Base-by-base conservation (phyloP, 345 rosid species). In the Populus simonii region DNA sequence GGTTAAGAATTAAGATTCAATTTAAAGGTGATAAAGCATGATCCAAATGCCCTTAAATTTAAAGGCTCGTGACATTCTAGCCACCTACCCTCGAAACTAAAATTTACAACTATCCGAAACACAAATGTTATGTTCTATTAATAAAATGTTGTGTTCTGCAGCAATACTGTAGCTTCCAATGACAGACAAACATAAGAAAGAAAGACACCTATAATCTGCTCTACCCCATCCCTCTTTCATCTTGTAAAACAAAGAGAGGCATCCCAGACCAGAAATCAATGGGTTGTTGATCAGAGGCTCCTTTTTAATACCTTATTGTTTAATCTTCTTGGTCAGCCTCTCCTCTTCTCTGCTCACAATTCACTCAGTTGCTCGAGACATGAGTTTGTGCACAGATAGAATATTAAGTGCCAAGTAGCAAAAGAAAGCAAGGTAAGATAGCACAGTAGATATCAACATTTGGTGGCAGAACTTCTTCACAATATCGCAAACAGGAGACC, bases 341-440 rank as follows among this genome's bases (percentile, higher is more conserved):
- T 20, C 59, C 10, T 53, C n/a, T 53, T 20, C 59, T 17, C 59
- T 53, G 59, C 9, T 53, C 59, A 53, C 6, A 18, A 22, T 20
- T 31, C n/a, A 69, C 66, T 73, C 61, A 12, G 38, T 35, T 25
- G 73, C 41, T 57, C n/a, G 76, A 78, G 78, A 75, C 74, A 78
- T 69, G 74, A 85, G 74, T 68, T 85, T 85, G 45, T 49, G 38
- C 20, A 88, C 86, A 62, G 88, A 80, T 59, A 85, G 5, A 55
- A 79, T 18, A 35, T 84, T 63, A 20, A 91, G 89, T 22, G 79
- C 81, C 38, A 90, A 13, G 80, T 82, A 89, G 75, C 80, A 83
- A 69, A 88, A 76, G 84, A 86, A 84, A 73, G 88, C 81, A 66
- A 85, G 66, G 79, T 85, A 90, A 7, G 96, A 85, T 0, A 91